Percentiles rank a stretch among this genome's conserved stretches.
These are phyloP conservation scores for Suhomyces yuchorum DNA, from an alignment of 1,139 yeast genomes.

Conservation along the genomic window DNA sequence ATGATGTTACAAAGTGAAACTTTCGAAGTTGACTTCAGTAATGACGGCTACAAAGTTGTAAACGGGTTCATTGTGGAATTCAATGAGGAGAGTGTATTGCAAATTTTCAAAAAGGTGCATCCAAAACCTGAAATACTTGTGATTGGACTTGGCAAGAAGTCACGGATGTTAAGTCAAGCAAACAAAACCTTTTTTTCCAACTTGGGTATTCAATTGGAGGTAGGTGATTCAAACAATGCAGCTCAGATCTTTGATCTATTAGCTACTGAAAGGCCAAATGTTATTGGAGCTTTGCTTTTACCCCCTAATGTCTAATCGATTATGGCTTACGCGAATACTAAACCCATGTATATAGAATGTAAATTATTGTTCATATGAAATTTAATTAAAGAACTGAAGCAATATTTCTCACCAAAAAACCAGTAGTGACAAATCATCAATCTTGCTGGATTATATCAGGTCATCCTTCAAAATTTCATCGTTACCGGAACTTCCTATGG, in stretches of 20 bases:
- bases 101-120: constrained; percentile 56
- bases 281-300: constrained; percentile 66
- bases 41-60: constrained; percentile 37
- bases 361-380: constrained; percentile 6
- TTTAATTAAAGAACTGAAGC: constrained; percentile 8
- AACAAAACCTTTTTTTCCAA: constrained; percentile 52
- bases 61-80: constrained; percentile 50
- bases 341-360: constrained; percentile 6
- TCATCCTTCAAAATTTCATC: constrained; percentile 12
- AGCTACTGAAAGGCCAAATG: constrained; percentile 77
- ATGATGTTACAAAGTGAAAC: constrained; percentile 65
- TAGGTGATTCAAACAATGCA: constrained; percentile 65
- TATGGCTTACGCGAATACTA: not conserved
- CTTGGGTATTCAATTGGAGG: constrained; percentile 69
- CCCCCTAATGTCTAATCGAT: constrained; percentile 61
- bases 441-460: constrained; percentile 2
- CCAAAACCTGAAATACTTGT: constrained; percentile 81
- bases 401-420: not conserved
- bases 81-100: constrained; percentile 38
- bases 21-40: constrained; percentile 56
- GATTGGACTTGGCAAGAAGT: constrained; percentile 65
- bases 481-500: constrained; percentile 6
- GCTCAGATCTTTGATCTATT: constrained; percentile 72
- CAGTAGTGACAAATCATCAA: not conserved
- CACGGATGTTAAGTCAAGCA: constrained; percentile 60